These are phyloP conservation scores for Talaromyces proteolyticus DNA, from an alignment of 495 filamentous ascomycete species.

Conservation along the genomic window DNA sequence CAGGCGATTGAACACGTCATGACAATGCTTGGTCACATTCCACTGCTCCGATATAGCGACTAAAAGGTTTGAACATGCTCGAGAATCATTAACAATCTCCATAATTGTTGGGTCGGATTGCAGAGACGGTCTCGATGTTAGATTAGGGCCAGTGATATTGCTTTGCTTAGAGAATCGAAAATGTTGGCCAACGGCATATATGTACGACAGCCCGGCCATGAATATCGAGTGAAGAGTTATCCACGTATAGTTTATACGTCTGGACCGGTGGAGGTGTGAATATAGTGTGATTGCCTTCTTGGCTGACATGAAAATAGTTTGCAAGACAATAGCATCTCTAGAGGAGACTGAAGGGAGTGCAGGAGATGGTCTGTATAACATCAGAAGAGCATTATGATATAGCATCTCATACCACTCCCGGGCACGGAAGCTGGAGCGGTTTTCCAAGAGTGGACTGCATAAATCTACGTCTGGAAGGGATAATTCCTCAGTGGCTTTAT, in stretches of 20 bases:
- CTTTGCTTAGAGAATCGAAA: conserved; percentile 9
- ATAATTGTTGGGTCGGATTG: conserved; percentile 12
- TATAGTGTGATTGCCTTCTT: conserved; percentile 15
- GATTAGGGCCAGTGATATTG: neutral
- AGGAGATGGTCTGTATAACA: conserved; percentile 20
- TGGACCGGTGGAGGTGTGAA: conserved; percentile 14
- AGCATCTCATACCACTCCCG: conserved; percentile 22
- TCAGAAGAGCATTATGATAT: conserved; percentile 18
- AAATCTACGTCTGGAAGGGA: conserved; percentile 4
- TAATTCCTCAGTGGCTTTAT: neutral
- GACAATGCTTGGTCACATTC: conserved; percentile 14
- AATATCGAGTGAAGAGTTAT: conserved; percentile 19
- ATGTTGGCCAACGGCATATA: conserved; percentile 18
- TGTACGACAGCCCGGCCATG: conserved; percentile 20
- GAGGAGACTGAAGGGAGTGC: conserved; percentile 8
- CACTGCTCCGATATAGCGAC: conserved; percentile 20
- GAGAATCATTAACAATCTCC: conserved; percentile 18
- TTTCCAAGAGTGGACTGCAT: neutral
- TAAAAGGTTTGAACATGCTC: conserved; percentile 19
- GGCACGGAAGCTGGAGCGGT: conserved; percentile 14
- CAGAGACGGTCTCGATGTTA: neutral
- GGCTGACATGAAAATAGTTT: conserved; percentile 13
- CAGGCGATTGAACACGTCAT: conserved; percentile 20
- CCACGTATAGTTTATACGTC: conserved; percentile 23
- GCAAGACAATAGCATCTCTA: conserved; percentile 7